phyloP scores from a whole-genome alignment of 2,329 filamentous ascomycete genomes.

The Venturia effusa region DNA sequence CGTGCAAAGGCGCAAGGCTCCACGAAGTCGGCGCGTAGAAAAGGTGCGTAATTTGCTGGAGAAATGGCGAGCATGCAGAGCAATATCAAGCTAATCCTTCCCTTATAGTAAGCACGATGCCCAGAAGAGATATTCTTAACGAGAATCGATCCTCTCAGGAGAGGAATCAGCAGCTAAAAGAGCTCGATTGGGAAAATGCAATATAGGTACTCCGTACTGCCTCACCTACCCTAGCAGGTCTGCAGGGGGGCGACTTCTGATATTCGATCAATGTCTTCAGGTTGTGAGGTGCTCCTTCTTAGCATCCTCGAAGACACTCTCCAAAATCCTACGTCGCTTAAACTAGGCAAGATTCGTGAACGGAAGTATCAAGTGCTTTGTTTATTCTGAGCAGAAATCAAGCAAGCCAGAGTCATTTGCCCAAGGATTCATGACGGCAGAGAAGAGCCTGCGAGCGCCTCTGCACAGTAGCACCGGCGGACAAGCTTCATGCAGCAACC shows the following conservation, averaged over 20 bases:
- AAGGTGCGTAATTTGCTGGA: not conserved
- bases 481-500: not conserved
- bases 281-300: not conserved
- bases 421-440: not conserved
- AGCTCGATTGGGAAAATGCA: not conserved
- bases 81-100: not conserved
- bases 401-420: not conserved
- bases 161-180: not conserved
- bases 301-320: too few species aligned
- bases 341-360: too few species aligned
- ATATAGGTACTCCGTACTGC: too few species aligned
- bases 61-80: not conserved
- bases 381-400: too few species aligned
- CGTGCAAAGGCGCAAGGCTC: not conserved
- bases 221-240: too few species aligned
- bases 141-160: not conserved
- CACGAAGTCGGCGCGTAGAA: not conserved
- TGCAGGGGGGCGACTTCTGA: too few species aligned
- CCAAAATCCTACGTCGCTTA: too few species aligned
- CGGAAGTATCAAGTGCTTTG: too few species aligned
- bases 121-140: not conserved
- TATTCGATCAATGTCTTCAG: not conserved
- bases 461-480: not conserved
- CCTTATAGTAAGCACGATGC: not conserved
- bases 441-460: not conserved